Evolutionary conservation across 2,329 filamentous ascomycete genomes (phyloP).

Genomic region (Fusarium miscanthi): DNA sequence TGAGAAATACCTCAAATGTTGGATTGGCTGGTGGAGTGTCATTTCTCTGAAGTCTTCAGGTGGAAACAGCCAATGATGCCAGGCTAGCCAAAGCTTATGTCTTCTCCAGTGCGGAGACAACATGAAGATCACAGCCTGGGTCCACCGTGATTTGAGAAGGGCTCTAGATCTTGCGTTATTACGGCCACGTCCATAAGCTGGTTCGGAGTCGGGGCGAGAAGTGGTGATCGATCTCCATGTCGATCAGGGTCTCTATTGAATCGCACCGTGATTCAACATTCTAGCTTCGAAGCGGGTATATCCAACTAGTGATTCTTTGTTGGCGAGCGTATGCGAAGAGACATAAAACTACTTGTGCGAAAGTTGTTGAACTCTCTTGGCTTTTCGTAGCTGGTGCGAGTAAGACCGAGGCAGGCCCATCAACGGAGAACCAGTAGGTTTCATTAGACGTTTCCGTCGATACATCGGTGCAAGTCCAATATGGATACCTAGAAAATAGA

Average conservation of each 20-base stretch:
- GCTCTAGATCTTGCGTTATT: slow-evolving; percentile 4
- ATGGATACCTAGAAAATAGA: background rate
- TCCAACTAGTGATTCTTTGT: slow-evolving; percentile 1
- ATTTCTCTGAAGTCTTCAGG: background rate
- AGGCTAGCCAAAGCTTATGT: slow-evolving; percentile 36
- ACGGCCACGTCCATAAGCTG: background rate
- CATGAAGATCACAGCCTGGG: slow-evolving; percentile 1
- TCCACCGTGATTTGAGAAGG: background rate
- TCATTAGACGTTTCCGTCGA: slow-evolving; percentile 2
- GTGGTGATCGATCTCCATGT: slow-evolving; percentile 6
- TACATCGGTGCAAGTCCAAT: background rate
- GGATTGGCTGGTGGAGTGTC: background rate
- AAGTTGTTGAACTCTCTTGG: slow-evolving; percentile 7
- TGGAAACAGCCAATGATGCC: slow-evolving; percentile 11
- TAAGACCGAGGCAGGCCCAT: slow-evolving; percentile 26
- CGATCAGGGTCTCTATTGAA: slow-evolving; percentile 35
- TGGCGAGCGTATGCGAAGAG: slow-evolving; percentile 3
- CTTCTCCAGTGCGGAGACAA: slow-evolving; percentile 20
- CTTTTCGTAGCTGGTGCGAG: slow-evolving; percentile 18
- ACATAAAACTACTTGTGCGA: slow-evolving; percentile 1
- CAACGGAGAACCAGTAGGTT: background rate
- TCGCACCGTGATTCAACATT: background rate
- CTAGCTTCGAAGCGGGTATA: slow-evolving; percentile 7
- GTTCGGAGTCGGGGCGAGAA: background rate
- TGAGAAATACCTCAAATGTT: slow-evolving; percentile 4